Evolutionary conservation across 495 filamentous ascomycete genomes (phyloP), one percentile per base, ranked within the genome.

Genomic region (Penicillium malachiteum): DNA sequence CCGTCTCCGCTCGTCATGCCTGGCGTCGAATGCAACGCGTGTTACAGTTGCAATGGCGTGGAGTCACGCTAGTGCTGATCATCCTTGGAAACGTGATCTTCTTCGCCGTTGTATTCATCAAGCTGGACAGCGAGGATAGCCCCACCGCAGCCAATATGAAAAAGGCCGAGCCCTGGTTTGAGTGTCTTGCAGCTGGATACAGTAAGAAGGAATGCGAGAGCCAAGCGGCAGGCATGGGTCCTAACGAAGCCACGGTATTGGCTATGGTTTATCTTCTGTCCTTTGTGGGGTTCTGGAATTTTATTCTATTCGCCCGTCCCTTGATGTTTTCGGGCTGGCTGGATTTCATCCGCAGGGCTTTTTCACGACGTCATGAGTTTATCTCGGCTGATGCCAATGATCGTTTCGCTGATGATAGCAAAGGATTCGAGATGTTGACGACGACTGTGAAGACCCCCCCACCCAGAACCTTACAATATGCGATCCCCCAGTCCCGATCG

Each of bases 1-100:
- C 90, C 34, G 81, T 92, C 57, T 92, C 90, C 7, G 90, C 95
- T 16, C 82, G 87, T 47, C 92, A 94, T 63, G 92, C 94, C 18
- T 96, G 95, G 60, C 84, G 87, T 52, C 85, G 95, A 45, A 82
- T 97, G 34, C 81, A 84, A 46, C 85, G 91, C 54, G 91, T 97
- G 42, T 79, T 97, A n/a, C 84, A 87, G 65, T 79, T 98, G 3
- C 94, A 98, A 71, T 98, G 94, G 94, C 81, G 95, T 56, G 91
- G 91, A 45, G 90, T 96, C 43, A 81, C 83, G 26, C 85, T 97
- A 40, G 91, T 96, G 17, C 74, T 92, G 33, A 84, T 96, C 62
- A 95, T 97, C 56, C 78, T 97, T 51, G 81, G 82, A 42, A 91
- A 97, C 68, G 89, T 96, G 43, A 84, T 97, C 58, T 92, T 95